Base-by-base conservation (phyloP, 1,139 yeast species). In the Diutina mesorugosa region DNA sequence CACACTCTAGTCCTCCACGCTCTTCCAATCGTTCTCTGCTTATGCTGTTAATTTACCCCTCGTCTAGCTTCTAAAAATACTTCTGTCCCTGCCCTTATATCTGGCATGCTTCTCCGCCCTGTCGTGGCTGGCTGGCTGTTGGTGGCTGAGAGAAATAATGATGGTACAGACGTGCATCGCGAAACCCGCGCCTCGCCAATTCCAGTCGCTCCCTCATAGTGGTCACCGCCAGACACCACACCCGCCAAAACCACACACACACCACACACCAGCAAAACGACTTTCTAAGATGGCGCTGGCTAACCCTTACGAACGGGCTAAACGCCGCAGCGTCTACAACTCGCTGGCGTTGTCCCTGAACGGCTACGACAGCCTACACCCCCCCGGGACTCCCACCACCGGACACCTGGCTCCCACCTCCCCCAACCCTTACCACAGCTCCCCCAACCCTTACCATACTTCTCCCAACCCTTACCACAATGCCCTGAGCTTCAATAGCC, bases 241-340 rank as follows among this genome's bases (percentile, higher is more conserved):
- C 12, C 38, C 26, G 4, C 26, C 26, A 21, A 21, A 21, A 21
- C 26, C 26, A 18, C 18, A 18, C 18, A 18, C 41, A 9, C 10
- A 10, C 41, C 5, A 1, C 41, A 1, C 18, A 35, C 41, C 41
- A 35, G 3, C 41, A 9, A 21, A 21, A 3, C 4, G 3, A 21
- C 26, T 21, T 38, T 9, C 45, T 14, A 30, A 16, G 12, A 50
- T 50, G 53, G 26, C 45, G 14, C 45, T 32, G 41, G 45, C 53
- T 8, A 50, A 50, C 14, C 53, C 53, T 3, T 50, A 50, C 45
- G 53, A 50, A 32, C 41, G 45, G n/a, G 53, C 53, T 10, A 50
- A 50, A 32, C 53, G 53, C 14, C 41, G 53, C 41, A 50, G 53
- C 10, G 10, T 50, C 29, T 30, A 30, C 45, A 32, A 30, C 21